Conservation (phyloP, 352 stramenopile species). For the Phytopythium kandeliae region DNA sequence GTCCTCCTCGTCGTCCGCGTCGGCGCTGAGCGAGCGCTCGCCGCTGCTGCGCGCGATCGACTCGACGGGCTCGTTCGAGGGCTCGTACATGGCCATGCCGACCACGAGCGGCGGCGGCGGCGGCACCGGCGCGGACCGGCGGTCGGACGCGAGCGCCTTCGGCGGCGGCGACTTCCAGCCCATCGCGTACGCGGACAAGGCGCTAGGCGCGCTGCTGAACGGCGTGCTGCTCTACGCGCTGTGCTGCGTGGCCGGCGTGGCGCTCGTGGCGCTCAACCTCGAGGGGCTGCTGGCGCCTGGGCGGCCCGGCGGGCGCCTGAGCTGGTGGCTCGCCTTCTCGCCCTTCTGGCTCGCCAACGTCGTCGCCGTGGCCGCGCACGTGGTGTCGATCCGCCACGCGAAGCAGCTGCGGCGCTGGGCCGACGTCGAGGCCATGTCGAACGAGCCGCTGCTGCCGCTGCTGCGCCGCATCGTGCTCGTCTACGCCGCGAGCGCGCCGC, state of each 20-base stretch:
- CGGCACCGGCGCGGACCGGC: slow-evolving; percentile 8
- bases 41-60: slow-evolving; percentile 57
- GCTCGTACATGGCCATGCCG: slow-evolving; percentile 72
- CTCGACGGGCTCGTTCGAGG: slow-evolving; percentile 54
- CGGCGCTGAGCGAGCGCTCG: slow-evolving; percentile 48
- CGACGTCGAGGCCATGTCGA: slow-evolving; percentile 75
- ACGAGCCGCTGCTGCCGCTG: slow-evolving; percentile 73
- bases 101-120: slow-evolving; percentile 15
- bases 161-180: slow-evolving; percentile 52
- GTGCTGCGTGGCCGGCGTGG: slow-evolving; percentile 63
- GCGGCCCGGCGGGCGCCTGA: slow-evolving; percentile 28
- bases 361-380: slow-evolving; percentile 50
- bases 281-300: slow-evolving; percentile 43
- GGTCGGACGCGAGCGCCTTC: slow-evolving; percentile 21
- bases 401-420: slow-evolving; percentile 69
- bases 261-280: slow-evolving; percentile 73
- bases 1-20: slow-evolving; percentile 1
- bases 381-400: slow-evolving; percentile 54
- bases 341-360: slow-evolving; percentile 80
- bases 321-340: slow-evolving; percentile 79
- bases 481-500: slow-evolving; percentile 66
- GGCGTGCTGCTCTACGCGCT: slow-evolving; percentile 73
- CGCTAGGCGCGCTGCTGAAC: slow-evolving; percentile 64
- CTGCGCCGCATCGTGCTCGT: slow-evolving; percentile 69
- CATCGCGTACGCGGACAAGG: slow-evolving; percentile 73